Conservation (phyloP, 2,329 filamentous ascomycete genomes). For the Pestalotiopsis sp. region DNA sequence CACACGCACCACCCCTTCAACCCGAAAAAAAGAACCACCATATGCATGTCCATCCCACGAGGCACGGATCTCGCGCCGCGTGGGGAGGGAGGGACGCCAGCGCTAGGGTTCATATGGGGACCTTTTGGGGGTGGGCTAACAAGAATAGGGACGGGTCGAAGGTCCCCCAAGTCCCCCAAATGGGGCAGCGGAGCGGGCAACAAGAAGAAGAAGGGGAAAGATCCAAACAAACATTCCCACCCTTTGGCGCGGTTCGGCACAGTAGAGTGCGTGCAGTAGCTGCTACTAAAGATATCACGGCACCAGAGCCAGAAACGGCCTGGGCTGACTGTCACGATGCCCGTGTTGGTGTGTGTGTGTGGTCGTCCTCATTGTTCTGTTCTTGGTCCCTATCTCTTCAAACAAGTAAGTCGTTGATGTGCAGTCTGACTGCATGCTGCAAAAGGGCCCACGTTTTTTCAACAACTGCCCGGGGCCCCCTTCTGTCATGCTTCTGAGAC, state of each 20-base stretch:
- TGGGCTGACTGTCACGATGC: background rate
- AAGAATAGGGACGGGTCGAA: background rate
- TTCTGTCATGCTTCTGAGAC: too few relatives aligned
- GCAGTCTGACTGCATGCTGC: too few relatives aligned
- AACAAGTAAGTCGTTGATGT: too few relatives aligned
- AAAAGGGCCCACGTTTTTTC: too few relatives aligned
- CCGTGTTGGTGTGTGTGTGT: background rate
- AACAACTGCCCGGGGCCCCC: too few relatives aligned
- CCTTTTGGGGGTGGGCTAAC: too few relatives aligned
- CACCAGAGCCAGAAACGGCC: background rate
- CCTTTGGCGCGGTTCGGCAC: background rate
- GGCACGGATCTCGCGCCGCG: background rate
- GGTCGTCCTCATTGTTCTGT: background rate
- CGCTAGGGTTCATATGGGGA: background rate
- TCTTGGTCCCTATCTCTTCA: too few relatives aligned
- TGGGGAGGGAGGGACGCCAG: background rate
- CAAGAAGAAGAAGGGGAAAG: too few relatives aligned
- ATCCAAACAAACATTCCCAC: background rate
- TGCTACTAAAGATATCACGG: slow-evolving; percentile 14
- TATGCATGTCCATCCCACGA: background rate
- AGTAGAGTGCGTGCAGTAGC: slow-evolving; percentile 14
- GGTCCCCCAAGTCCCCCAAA: background rate
- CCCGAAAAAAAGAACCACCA: background rate
- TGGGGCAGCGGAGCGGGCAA: background rate
- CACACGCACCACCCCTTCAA: background rate